Base-by-base conservation (phyloP, 2,329 filamentous ascomycete species). In the Fusarium drepaniforme region DNA sequence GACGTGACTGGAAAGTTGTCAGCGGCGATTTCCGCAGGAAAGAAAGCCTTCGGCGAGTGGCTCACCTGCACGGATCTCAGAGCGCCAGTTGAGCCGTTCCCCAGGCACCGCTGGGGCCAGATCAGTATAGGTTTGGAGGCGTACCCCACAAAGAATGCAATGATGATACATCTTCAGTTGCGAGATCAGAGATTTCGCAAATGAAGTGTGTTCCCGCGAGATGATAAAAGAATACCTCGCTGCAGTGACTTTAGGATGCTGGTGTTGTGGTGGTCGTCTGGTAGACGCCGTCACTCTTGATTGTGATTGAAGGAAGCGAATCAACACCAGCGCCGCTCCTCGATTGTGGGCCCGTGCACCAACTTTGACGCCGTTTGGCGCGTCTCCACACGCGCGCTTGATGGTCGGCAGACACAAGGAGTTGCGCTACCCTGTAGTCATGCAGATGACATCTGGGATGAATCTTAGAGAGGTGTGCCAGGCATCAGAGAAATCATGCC, bases 81-180 rank as follows among this genome's bases (percentile, higher is more conserved):
- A 12, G n/a, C 21, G 35, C 64, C 64, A 70, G 51, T 16, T 23
- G 11, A 70, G 51, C 18, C 42, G 59, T 30, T 21, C 15, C 9
- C 6, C 23, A 28, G 15, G 33, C 18, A 25, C 25, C 25, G 25
- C 25, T 25, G 25, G 25, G 25, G 25, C 25, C 25, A 25, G 25
- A 25, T 25, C 38, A 15, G 9, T 2, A 9, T 33, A 23, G 18
- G 67, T n/a, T 25, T 35, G 16, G n/a, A 69, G 18, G 8, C 7
- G 56, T 18, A 57, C 40, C 15, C 67, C 57, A 28, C 63, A 70
- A 9, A 70, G 8, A 18, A 57, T 25, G 38, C 67, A 70, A 21
- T 42, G 35, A 5, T 35, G n/a, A 30, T 28, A 13, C 67, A 70
- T 57, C 5, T 6, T 42, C 2, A 42, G 5, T 12, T 11, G 9